Evolutionary conservation across 2,329 filamentous ascomycete species (phyloP), one percentile per base, ranked within the genome.

Genomic region (Paecilomyces niveus): DNA sequence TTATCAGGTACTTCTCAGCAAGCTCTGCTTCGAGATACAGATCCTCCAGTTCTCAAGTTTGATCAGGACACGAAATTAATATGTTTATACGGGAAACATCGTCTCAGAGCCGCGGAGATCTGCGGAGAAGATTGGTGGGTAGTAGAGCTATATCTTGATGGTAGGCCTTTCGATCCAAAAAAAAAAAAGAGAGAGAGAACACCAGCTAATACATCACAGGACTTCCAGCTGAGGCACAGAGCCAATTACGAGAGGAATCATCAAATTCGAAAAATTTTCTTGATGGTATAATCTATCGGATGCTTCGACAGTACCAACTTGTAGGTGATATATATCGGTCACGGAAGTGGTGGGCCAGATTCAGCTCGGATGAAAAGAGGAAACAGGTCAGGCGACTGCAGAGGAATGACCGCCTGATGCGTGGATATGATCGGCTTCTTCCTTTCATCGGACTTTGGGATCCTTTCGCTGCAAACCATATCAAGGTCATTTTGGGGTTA

Each of bases 1-100:
- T 35, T 35, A 35, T 35, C 10, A 35, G 3, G 10, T 11, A 35
- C 33, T 35, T 35, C 33, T 15, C 10, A 35, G 10, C 2, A 35
- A 15, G 33, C 33, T 7, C 15, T 35, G 8, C 10, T 35, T 35
- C 10, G 8, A 15, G 33, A 3, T 35, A 6, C 8, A 35, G 10
- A 35, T 3, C 10, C 33, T 15, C 33, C 10, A 35, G 15, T 13
- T 35, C 33, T 35, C 3, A 35, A 35, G 10, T 15, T 35, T 35
- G 8, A 7, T 7, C 33, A 35, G 3, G 10, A 35, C 10, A 80
- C 81, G 22, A 88, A 35, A 35, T 35, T 35, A 35, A 35, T 35
- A 4, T 35, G 10, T 35, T 15, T 35, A 11, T 35, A 35, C 8
- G 8, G 33, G 3, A 35, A 35, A 35, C 33, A 35, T 35, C 33